Base-by-base conservation (phyloP, 768 basidiomycete genomes). In the Trametes cinnabarina region DNA sequence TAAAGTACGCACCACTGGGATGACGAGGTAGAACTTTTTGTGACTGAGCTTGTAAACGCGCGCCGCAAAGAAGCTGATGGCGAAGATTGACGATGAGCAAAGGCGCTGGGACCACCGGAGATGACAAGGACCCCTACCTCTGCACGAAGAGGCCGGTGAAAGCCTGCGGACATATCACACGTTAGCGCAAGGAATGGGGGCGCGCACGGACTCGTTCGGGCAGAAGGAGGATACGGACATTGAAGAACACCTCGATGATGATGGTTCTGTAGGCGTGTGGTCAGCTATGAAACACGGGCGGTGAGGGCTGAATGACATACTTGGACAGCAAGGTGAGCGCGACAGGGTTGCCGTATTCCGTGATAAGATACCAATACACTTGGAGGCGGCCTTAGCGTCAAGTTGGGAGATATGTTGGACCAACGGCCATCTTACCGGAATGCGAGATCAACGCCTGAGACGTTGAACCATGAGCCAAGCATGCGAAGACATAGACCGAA, bases 131-230 rank as follows among this genome's bases (percentile, higher is more conserved):
- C 23, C 50, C 71, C 19, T 58, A 81, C 81, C 75, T 72, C 76
- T 83, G 82, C 4, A 83, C 83, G 17, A 84, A 67, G n/a, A 83
- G 65, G 3, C 81, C 81, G 44, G 81, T 80, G 47, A 83, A 74
- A 4, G 79, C 81, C 82, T 83, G 40, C 11, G 41, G 37, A 12
- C 25, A 20, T 12, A 12, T 17, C 41, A 40, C 46, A 20, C 23
- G 42, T 39, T 34, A 43, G 19, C 34, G 12, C 6, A 6, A 6
- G 30, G 6, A 32, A 12, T 2, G 12, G 7, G 25, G 25, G 44
- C 40, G 51, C 23, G 11, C 6, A 12, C 3, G 7, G 20, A 14
- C 23, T 8, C 3, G 23, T 26, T 6, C 0, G 15, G n/a, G 42
- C 10, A 14, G 30, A 32, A 48, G 37, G 41, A 11, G 25, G 37